Base-by-base conservation (phyloP, 1,284 basidiomycete species). In the Leccinum fallax region DNA sequence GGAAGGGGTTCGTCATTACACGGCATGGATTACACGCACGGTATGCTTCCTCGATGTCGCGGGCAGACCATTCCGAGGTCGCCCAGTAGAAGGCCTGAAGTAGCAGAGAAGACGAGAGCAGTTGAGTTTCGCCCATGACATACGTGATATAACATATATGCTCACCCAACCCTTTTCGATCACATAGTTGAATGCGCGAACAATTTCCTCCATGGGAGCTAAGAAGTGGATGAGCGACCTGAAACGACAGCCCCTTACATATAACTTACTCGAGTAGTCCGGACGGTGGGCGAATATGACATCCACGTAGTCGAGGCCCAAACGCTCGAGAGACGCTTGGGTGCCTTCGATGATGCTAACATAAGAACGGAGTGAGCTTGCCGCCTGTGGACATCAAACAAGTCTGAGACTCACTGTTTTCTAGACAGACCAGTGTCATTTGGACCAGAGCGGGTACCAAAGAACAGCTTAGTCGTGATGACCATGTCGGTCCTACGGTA, bases 281-380 rank as follows among this genome's bases (percentile, higher is more conserved):
- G 82, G 81, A 57, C 86, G 82, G 66, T 89, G 87, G 7, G 82
- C 81, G 48, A 86, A 84, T 55, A 85, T 69, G 55, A 88, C 78
- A 70, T 88, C 86, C 40, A 88, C 87, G 66, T 92, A 92, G 71
- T 86, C 83, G 66, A 89, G 78, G 55, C 83, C 81, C 13, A 90
- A 79, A 46, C 88, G 84, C 71, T 85, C 77, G 19, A 92, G 79
- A 5, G 81, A 84, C 40, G 81, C 81, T 65, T 83, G 80, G 26
- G 85, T 78, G 16, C 88, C 90, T 71, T 92, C 89, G 63, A 92
- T 81, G 66, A 90, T 80, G 71, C 81, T 86, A 16, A 19, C n/a
- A 30, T 10, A 15, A 21, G 19, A 3, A 13, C 36, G 61, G 16
- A 70, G 60, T 26, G 11, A 11, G 24, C 48, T 49, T 13, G 7